phyloP scores from a whole-genome alignment of 2,329 filamentous ascomycete genomes.

The Neophaeococcomyces mojaviensis region DNA sequence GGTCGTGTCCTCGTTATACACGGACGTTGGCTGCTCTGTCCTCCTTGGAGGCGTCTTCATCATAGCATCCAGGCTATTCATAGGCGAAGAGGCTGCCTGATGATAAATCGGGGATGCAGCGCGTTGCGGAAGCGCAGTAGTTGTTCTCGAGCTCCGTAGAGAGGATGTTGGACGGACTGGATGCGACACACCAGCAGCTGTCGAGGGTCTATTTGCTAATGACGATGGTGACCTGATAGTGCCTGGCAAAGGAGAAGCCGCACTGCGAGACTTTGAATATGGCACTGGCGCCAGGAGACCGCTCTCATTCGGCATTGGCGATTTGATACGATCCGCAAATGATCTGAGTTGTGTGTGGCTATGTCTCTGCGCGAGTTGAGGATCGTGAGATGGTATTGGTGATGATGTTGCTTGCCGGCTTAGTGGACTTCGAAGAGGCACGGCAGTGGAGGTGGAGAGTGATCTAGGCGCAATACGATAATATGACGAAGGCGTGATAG shows the following conservation, averaged over 20 bases:
- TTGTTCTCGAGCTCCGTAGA: conserved; percentile 15
- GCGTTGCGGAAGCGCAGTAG: conserved; percentile 11
- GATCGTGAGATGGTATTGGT: conserved; percentile 25
- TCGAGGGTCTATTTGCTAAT: conserved; percentile 15
- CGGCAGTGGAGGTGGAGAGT: conserved; percentile 30
- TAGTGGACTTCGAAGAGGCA: conserved; percentile 35
- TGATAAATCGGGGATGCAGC: conserved; percentile 1
- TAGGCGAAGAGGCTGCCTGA: background rate
- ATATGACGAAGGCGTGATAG: conserved; percentile 15
- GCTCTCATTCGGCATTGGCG: conserved; percentile 14
- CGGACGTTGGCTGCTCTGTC: conserved; percentile 12
- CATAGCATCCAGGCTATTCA: conserved; percentile 2
- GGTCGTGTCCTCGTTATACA: conserved; percentile 7
- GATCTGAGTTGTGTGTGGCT: conserved; percentile 19
- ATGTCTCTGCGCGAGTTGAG: conserved; percentile 11
- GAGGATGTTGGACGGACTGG: conserved; percentile 17
- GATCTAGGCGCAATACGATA: conserved; percentile 25
- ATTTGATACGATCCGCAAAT: conserved; percentile 21
- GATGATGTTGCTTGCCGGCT: conserved; percentile 37
- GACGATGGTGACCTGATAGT: conserved; percentile 23
- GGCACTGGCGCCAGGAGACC: conserved; percentile 22
- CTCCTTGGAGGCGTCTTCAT: conserved; percentile 5
- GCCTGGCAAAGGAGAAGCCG: conserved; percentile 13
- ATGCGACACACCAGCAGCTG: conserved; percentile 7
- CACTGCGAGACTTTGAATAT: conserved; percentile 18